These are phyloP conservation scores for Macrophomina tecta DNA, from an alignment of 2,329 filamentous ascomycete genomes.

Conservation along the genomic window DNA sequence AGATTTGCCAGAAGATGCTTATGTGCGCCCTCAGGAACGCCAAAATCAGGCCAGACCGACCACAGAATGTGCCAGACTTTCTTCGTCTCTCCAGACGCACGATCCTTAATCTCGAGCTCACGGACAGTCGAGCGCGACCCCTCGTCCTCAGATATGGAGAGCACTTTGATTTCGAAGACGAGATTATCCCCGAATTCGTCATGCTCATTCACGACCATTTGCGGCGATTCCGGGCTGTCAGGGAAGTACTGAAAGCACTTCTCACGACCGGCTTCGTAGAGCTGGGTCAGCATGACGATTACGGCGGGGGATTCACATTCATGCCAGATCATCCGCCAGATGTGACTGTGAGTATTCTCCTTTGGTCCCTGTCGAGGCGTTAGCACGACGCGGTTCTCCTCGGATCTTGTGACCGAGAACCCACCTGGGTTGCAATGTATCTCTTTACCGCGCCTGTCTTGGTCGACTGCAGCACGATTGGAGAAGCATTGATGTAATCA, in stretches of 20 bases:
- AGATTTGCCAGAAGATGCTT: slow-evolving; percentile 71
- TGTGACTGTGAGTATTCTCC: slow-evolving; percentile 73
- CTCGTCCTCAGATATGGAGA: slow-evolving; percentile 60
- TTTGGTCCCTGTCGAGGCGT: slow-evolving; percentile 71
- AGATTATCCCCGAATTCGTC: slow-evolving; percentile 71
- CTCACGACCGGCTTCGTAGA: slow-evolving; percentile 75
- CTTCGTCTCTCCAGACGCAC: slow-evolving; percentile 59
- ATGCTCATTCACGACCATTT: slow-evolving; percentile 63
- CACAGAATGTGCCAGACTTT: slow-evolving; percentile 86
- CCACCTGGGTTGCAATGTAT: slow-evolving; percentile 87
- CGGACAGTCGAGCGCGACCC: slow-evolving; percentile 72
- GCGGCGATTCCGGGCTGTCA: slow-evolving; percentile 43
- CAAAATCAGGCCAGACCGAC: slow-evolving; percentile 88
- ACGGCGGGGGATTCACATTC: slow-evolving; percentile 74
- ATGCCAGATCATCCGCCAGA: slow-evolving; percentile 95
- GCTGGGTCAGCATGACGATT: slow-evolving; percentile 93
- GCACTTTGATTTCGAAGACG: slow-evolving; percentile 70
- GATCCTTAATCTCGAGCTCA: slow-evolving; percentile 63
- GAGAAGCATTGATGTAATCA: slow-evolving; percentile 61
- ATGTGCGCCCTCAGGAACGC: slow-evolving; percentile 74
- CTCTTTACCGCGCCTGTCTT: slow-evolving; percentile 51
- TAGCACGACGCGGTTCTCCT: slow-evolving; percentile 2
- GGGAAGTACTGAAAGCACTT: slow-evolving; percentile 95
- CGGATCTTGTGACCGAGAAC: background rate
- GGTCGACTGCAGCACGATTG: slow-evolving; percentile 51